A percentile compares a stretch with the other conserved stretches of the same genome.
These are phyloP conservation scores for Ustilago shanxiensis DNA, from an alignment of 1,284 basidiomycete genomes.

Conservation along the genomic window DNA sequence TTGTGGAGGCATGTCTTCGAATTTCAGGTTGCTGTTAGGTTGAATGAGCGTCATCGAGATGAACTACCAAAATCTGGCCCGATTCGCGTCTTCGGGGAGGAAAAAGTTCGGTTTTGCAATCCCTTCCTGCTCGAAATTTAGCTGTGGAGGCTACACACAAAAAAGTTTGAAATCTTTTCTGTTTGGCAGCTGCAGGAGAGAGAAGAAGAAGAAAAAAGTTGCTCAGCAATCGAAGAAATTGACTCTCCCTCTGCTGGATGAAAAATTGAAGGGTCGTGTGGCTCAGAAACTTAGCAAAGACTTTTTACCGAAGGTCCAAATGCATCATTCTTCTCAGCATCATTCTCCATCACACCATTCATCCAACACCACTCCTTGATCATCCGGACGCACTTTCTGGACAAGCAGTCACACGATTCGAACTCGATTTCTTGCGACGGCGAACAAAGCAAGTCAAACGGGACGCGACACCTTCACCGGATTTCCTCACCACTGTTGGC, in stretches of 20 bases:
- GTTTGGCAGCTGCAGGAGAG: not conserved
- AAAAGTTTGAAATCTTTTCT: not conserved
- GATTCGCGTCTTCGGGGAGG: not conserved
- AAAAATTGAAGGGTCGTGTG: conserved; percentile 7
- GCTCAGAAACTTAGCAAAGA: conserved; percentile 9
- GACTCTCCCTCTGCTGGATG: not conserved
- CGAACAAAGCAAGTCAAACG: not conserved
- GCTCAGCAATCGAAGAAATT: not conserved
- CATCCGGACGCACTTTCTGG: not conserved
- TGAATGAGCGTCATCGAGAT: not conserved
- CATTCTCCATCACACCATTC: not conserved
- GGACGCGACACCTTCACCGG: not conserved
- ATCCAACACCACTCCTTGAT: not conserved
- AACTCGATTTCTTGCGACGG: not conserved
- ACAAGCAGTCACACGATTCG: not conserved
- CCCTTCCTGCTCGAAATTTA: not conserved
- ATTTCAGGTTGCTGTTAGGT: not conserved
- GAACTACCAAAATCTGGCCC: not conserved
- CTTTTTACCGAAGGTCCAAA: not conserved
- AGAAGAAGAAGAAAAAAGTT: not conserved
- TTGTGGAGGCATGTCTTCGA: not conserved
- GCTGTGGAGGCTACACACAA: conserved; percentile 5
- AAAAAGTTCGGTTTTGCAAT: conserved; percentile 5
- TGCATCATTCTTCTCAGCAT: not conserved
- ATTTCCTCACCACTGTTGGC: not conserved